phyloP scores from a whole-genome alignment of 2,329 filamentous ascomycete genomes.

The Plectosphaerella plurivora region DNA sequence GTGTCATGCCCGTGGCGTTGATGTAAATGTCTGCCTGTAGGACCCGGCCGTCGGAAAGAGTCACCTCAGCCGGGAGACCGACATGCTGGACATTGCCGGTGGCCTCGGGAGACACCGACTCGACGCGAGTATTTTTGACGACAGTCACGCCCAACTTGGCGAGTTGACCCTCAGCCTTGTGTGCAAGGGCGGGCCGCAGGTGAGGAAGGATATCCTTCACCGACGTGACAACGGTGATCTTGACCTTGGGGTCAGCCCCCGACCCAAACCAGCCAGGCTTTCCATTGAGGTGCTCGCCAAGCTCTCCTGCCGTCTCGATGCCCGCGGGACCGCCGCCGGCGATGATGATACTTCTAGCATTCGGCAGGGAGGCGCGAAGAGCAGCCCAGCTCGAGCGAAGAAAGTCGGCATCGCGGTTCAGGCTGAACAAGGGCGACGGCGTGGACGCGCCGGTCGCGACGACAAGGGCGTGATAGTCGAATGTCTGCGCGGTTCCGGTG shows the following conservation, averaged over 20 bases:
- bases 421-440: constrained; percentile 35
- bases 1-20: constrained; percentile 33
- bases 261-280: constrained; percentile 30
- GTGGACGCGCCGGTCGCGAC: constrained; percentile 45
- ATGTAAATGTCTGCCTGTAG: constrained; percentile 43
- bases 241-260: constrained; percentile 26
- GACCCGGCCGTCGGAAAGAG: constrained; percentile 30
- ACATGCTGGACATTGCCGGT: constrained; percentile 21
- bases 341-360: constrained; percentile 37
- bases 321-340: constrained; percentile 48
- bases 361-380: constrained; percentile 33
- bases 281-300: constrained; percentile 48
- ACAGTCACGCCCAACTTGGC: constrained; percentile 41
- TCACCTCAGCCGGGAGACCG: constrained; percentile 23
- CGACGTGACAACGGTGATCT: constrained; percentile 39
- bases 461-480: constrained; percentile 36
- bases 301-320: constrained; percentile 44
- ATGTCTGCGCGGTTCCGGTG: background rate
- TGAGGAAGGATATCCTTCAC: constrained; percentile 31
- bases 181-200: constrained; percentile 30
- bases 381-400: constrained; percentile 28
- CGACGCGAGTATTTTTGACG: constrained; percentile 33
- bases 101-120: constrained; percentile 19
- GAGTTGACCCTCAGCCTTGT: constrained; percentile 34
- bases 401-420: constrained; percentile 26